These are phyloP conservation scores for Tetracladium setigerum DNA, from an alignment of 495 filamentous ascomycete genomes.

Conservation along the genomic window DNA sequence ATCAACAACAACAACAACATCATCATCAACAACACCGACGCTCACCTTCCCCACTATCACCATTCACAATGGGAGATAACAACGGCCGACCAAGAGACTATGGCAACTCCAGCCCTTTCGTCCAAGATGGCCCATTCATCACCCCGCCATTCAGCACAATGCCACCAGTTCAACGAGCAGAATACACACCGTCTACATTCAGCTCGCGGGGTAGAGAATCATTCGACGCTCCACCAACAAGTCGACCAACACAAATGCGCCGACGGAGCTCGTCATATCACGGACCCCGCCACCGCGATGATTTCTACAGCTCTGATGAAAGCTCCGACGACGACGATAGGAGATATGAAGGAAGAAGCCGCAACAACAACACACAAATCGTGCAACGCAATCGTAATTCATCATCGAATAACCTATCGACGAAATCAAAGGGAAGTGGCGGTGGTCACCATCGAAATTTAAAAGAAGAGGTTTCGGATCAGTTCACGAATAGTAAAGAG, in stretches of 20 bases:
- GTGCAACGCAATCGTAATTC: too few species aligned
- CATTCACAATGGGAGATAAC: too few species aligned
- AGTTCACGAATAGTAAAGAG: constrained; percentile 7
- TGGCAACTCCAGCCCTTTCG: not conserved
- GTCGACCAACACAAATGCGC: not conserved
- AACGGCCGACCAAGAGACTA: too few species aligned
- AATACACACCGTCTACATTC: constrained; percentile 3
- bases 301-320: too few species aligned
- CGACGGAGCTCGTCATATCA: not conserved
- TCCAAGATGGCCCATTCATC: constrained; percentile 1
- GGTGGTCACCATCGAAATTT: constrained; percentile 2
- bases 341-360: too few species aligned
- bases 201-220: not conserved
- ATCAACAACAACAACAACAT: too few species aligned
- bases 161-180: constrained; percentile 4
- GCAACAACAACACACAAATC: too few species aligned
- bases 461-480: constrained; percentile 7
- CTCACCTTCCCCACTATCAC: too few species aligned
- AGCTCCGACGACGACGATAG: too few species aligned
- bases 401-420: too few species aligned
- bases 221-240: not conserved
- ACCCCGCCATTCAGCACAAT: not conserved
- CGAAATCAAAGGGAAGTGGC: not conserved
- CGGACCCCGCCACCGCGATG: not conserved
- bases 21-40: too few species aligned